Percentiles rank a stretch among this genome's conserved stretches.
Conservation (phyloP, 75 land plant species). For the Picea glauca region DNA sequence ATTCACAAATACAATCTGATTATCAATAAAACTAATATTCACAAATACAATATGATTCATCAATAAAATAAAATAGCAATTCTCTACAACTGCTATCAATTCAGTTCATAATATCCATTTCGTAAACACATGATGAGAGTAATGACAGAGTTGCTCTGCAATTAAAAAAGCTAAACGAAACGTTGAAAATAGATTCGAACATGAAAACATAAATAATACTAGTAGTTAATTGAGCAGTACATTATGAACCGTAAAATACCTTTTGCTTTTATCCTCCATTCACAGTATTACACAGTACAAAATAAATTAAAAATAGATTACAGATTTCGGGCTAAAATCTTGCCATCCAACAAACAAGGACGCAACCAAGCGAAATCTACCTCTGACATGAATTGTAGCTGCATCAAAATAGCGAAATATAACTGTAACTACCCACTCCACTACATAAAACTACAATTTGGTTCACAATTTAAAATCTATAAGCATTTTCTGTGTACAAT, state of each 20-base stretch:
- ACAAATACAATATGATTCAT: too few relatives aligned
- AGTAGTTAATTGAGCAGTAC: not conserved
- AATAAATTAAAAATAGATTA: not conserved
- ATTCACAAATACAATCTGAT: too few relatives aligned
- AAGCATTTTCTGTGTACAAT: too few relatives aligned
- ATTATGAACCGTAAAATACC: too few relatives aligned
- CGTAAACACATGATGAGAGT: too few relatives aligned
- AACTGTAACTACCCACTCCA: not conserved
- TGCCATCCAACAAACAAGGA: constrained; percentile 3
- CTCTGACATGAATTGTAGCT: not conserved
- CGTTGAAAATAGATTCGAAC: not conserved
- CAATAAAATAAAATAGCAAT: too few relatives aligned
- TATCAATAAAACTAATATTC: too few relatives aligned
- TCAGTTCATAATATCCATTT: too few relatives aligned
- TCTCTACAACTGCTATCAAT: too few relatives aligned
- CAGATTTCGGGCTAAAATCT: constrained; percentile 10
- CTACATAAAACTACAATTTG: not conserved
- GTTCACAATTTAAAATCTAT: too few relatives aligned
- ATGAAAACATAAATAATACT: not conserved
- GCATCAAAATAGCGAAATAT: not conserved
- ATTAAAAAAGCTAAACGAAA: not conserved
- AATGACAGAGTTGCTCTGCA: not conserved
- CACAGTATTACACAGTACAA: not conserved
- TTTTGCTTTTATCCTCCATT: constrained; percentile 6
- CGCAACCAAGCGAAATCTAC: not conserved